Base-by-base conservation (phyloP, 345 rosid species). In the Noccaea caerulescens region DNA sequence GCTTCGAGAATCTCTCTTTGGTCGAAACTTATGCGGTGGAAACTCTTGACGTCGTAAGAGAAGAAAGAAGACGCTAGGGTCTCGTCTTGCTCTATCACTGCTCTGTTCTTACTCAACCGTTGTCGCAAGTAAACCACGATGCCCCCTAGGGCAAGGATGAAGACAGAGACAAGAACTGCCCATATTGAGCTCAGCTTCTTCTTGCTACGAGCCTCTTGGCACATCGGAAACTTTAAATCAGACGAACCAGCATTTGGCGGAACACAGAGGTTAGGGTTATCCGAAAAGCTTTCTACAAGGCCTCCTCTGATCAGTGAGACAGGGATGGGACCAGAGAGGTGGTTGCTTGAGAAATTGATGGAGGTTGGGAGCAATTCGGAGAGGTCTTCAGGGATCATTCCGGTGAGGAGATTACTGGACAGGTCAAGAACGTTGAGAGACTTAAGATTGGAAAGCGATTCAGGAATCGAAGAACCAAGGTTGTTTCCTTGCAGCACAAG, bases 351-450 rank as follows among this genome's bases (percentile, higher is more conserved):
- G 71, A 91, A 88, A 76, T 88, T 86, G 61, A 91, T 80, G 8
- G 94, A 88, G 63, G 85, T 93, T 4, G 94, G 93, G 74, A 86
- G 73, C 79, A 93, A 59, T 20, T 81, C 84, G 3, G 81, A 52
- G 32, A 93, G 84, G 63, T 84, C 66, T 45, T 87, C 86, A 3
- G 98, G 97, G 76, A 91, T 88, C 33, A 65, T 75, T 41, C 98
- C 97, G 0, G 89, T 85, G 65, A 90, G 80, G 46, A 45, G 81
- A 66, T 93, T 93, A 79, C 78, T 76, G 33, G 98, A 88, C 16
- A 93, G 85, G 73, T 93, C 98, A 45, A 93, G 96, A 68, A 93
- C 91, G 59, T 89, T 91, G 66, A 91, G 86, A 57, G 85, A 87
- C 72, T 86, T 86, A 12, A 93, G 81, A 23, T 56, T 78, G 42